phyloP scores from a whole-genome alignment of 495 filamentous ascomycete species.

The Ramalina intermedia region DNA sequence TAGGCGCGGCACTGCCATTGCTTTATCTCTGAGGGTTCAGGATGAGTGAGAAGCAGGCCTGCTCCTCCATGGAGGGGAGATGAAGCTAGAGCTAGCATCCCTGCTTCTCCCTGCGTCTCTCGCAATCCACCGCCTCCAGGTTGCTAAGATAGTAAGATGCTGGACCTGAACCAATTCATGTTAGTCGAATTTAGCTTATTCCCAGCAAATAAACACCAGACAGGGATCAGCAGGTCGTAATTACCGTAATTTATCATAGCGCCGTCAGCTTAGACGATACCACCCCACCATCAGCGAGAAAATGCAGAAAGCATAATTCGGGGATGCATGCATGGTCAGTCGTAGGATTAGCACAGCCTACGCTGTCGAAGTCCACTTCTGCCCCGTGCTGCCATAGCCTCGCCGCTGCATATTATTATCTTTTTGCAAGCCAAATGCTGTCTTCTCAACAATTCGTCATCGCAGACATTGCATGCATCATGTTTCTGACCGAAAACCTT shows the following conservation, averaged over 20 bases:
- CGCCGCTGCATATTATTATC: too few species aligned
- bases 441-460: too few species aligned
- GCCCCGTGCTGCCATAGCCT: too few species aligned
- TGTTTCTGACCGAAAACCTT: too few species aligned
- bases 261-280: neutral
- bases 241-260: neutral
- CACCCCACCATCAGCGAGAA: neutral
- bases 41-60: neutral
- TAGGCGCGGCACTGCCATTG: constrained; percentile 9
- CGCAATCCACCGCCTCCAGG: constrained; percentile 10
- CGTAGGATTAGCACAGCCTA: neutral
- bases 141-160: constrained; percentile 1
- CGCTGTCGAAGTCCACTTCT: neutral
- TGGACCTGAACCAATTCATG: neutral
- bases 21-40: constrained; percentile 1
- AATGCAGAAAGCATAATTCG: neutral
- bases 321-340: neutral
- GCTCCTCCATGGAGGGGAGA: constrained; percentile 3
- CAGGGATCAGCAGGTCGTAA: neutral
- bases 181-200: constrained; percentile 3
- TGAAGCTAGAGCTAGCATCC: constrained; percentile 5
- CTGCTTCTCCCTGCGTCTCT: neutral
- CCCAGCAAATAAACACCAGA: constrained; percentile 3
- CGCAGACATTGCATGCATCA: too few species aligned
- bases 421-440: too few species aligned